Base-by-base conservation (phyloP, 345 rosid genomes). In the Murraya koenigii region DNA sequence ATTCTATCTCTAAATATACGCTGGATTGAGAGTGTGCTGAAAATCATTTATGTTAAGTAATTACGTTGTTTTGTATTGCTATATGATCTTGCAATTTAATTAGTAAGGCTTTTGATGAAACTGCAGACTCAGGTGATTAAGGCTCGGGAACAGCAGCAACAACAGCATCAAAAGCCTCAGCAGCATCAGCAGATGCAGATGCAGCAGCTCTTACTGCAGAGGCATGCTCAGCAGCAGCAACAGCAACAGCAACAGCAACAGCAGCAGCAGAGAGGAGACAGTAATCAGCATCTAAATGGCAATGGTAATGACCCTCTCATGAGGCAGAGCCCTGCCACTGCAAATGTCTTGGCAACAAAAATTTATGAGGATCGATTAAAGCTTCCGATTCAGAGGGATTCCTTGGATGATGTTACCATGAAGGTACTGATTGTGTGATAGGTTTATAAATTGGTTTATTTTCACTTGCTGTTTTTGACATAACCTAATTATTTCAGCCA, bases 321-420 rank as follows among this genome's bases (percentile, higher is more conserved):
- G 60, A 84, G 87, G 67, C 87, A 86, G 64, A 86, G 61, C 69
- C 74, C 90, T 77, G 81, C 69, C 15, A 80, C 78, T 71, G 85
- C 87, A 62, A 89, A 69, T 80, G 77, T 84, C 22, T 76, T 83
- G 76, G 81, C 91, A 35, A 64, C 86, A 80, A 85, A 87, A 85
- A 71, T 85, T 75, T 84, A 84, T 7, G 92, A 90, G 77, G 92
- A 86, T 44, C 78, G 70, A 60, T 79, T 83, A 71, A 90, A 88
- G 80, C 87, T 84, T 85, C 90, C 94, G 56, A 80, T 79, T 56
- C 89, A 82, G 77, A 82, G 85, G 77, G 90, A 88, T 80, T 76
- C 90, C 66, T 55, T 80, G 66, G 89, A 82, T 72, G 87, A 84
- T 77, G 79, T 82, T 47, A 75, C 87, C 58, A 66, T 78, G 76